Evolutionary conservation across 2,329 filamentous ascomycete genomes (phyloP).

Genomic region (Dactylella cylindrospora): DNA sequence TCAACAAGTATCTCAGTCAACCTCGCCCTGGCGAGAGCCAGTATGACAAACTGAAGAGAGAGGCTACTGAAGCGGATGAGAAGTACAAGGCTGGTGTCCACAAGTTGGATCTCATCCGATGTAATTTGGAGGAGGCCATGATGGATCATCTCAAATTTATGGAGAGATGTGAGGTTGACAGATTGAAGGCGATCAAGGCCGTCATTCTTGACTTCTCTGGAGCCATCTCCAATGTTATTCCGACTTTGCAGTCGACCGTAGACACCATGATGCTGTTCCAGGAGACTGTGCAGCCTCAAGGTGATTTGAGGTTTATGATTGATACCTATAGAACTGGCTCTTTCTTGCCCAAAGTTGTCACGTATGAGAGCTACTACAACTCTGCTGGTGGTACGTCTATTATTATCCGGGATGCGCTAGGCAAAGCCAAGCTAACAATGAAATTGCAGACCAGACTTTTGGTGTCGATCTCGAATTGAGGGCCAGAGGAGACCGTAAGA

Average conservation of each 20-base stretch:
- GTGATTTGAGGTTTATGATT: slow-evolving; percentile 87
- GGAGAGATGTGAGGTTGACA: slow-evolving; percentile 93
- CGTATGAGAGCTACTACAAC: slow-evolving; percentile 99
- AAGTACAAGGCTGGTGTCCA: slow-evolving; percentile 85
- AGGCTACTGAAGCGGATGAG: slow-evolving; percentile 87
- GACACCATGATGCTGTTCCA: slow-evolving; percentile 99
- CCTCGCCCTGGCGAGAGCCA: slow-evolving; percentile 91
- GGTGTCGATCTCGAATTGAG: slow-evolving; percentile 96
- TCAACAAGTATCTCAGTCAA: slow-evolving; percentile 90
- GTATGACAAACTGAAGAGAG: slow-evolving; percentile 78
- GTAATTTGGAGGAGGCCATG: slow-evolving; percentile 93
- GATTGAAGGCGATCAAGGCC: slow-evolving; percentile 96
- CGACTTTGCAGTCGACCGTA: slow-evolving; percentile 88
- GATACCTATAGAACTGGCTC: slow-evolving; percentile 96
- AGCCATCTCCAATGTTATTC: slow-evolving; percentile 95
- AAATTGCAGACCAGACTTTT: slow-evolving; percentile 76
- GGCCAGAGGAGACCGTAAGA: slow-evolving; percentile 89
- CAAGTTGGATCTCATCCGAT: slow-evolving; percentile 85
- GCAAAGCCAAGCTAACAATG: background rate
- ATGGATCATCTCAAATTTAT: slow-evolving; percentile 91
- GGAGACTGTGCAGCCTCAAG: slow-evolving; percentile 91
- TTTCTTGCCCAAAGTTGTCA: slow-evolving; percentile 84
- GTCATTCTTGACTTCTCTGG: slow-evolving; percentile 97
- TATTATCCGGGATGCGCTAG: background rate
- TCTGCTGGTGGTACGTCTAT: slow-evolving; percentile 70